Evolutionary conservation across 768 basidiomycete genomes (phyloP).

Genomic region (Clathrus columnatus): DNA sequence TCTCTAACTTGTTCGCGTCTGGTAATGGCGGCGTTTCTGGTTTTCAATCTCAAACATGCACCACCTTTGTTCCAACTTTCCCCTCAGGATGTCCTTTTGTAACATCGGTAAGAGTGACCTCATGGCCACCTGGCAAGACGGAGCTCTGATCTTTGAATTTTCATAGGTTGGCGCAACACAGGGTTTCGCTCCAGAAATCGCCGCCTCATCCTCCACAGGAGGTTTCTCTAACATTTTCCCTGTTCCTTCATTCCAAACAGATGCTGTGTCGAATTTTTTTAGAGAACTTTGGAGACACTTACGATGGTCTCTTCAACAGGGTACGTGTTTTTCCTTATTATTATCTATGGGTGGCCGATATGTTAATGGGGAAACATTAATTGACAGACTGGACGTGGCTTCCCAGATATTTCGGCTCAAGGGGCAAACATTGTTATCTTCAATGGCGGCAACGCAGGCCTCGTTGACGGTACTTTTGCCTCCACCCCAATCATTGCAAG

Average conservation of each 20-base stretch:
- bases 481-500: conserved; percentile 27
- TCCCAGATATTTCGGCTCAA: conserved; percentile 39
- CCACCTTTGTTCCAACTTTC: conserved; percentile 15
- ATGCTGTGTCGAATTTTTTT: conserved; percentile 31
- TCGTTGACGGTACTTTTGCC: conserved; percentile 24
- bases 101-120: conserved; percentile 7
- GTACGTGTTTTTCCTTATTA: too few species aligned
- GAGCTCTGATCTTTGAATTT: neutral
- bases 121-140: too few species aligned
- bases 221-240: conserved; percentile 15
- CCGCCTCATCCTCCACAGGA: conserved; percentile 13
- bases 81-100: conserved; percentile 15
- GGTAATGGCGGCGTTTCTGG: conserved; percentile 17
- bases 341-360: too few species aligned
- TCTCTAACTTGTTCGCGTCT: conserved; percentile 15
- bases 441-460: neutral
- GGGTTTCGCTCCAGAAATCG: conserved; percentile 11
- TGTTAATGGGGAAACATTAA: too few species aligned
- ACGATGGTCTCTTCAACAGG: conserved; percentile 23
- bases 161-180: conserved; percentile 15
- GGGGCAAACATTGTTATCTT: conserved; percentile 16
- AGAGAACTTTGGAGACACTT: conserved; percentile 20
- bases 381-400: conserved; percentile 33
- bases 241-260: conserved; percentile 14
- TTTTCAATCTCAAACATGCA: conserved; percentile 12